Percentiles rank a stretch among this genome's conserved stretches.
These are phyloP conservation scores for Fonsecaea erecta DNA, from an alignment of 2,329 filamentous ascomycete genomes.

Conservation along the genomic window DNA sequence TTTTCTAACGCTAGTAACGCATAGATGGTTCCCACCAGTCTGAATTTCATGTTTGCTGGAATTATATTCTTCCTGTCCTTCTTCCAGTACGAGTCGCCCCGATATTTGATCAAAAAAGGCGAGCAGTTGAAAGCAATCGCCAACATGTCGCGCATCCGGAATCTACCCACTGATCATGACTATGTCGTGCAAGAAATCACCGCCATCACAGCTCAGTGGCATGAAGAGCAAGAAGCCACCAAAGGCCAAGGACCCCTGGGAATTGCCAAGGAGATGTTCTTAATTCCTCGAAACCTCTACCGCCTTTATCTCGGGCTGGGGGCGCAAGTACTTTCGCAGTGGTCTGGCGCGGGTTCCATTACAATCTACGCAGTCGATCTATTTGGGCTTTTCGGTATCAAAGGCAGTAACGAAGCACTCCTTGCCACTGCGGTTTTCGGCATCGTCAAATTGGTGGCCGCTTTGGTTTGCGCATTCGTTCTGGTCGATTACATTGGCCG, in stretches of 20 bases:
- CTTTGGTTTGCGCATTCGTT: constrained; percentile 73
- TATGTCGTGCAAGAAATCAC: constrained; percentile 66
- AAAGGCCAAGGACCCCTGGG: constrained; percentile 68
- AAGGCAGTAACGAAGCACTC: constrained; percentile 66
- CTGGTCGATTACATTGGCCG: constrained; percentile 78
- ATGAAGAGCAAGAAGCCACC: constrained; percentile 74
- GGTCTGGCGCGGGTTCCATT: constrained; percentile 73
- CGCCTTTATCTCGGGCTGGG: constrained; percentile 70
- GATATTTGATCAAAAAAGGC: constrained; percentile 70
- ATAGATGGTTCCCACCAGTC: constrained; percentile 70
- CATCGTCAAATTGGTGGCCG: constrained; percentile 71
- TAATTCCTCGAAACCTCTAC: constrained; percentile 68
- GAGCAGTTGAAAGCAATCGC: constrained; percentile 54
- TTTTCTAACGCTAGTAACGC: constrained; percentile 26
- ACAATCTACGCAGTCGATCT: constrained; percentile 77
- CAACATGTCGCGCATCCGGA: constrained; percentile 61
- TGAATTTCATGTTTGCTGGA: constrained; percentile 77
- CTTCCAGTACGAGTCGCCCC: constrained; percentile 71
- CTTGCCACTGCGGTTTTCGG: constrained; percentile 65
- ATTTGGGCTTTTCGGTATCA: constrained; percentile 72
- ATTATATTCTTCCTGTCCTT: constrained; percentile 73
- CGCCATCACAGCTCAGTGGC: constrained; percentile 67
- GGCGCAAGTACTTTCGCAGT: constrained; percentile 74
- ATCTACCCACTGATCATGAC: constrained; percentile 63
- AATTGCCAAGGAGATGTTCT: constrained; percentile 40